phyloP scores from a whole-genome alignment of 495 filamentous ascomycete genomes.

The Durotheca rogersii region DNA sequence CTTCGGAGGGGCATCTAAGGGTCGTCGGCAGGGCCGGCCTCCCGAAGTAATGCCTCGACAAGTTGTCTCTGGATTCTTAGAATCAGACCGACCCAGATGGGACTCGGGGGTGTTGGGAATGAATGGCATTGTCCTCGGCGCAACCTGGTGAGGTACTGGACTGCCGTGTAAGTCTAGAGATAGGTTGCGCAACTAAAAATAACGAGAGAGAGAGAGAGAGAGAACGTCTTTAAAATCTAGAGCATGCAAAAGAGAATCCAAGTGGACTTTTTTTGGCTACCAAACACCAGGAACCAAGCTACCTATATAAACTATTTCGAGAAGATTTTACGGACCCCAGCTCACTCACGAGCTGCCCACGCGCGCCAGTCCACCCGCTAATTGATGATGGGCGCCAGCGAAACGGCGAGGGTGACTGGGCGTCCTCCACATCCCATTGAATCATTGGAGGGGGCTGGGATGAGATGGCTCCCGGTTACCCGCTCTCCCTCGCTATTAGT shows the following conservation, averaged over 20 bases:
- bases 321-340: not conserved
- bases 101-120: constrained; percentile 84
- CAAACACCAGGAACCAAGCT: constrained; percentile 3
- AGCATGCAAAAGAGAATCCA: not conserved
- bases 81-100: constrained; percentile 72
- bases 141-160: no score
- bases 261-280: not conserved
- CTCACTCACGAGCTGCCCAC: constrained; percentile 6
- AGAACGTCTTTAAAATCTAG: not conserved
- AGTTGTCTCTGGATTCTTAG: constrained; percentile 77
- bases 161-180: no score
- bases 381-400: not conserved
- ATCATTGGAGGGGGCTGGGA: constrained; percentile 13
- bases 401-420: not conserved
- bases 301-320: constrained; percentile 4
- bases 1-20: constrained; percentile 50
- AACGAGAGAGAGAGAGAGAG: not conserved
- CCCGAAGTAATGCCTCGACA: constrained; percentile 80
- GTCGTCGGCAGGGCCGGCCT: constrained; percentile 77
- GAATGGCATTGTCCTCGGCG: constrained; percentile 64
- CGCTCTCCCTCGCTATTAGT: not conserved
- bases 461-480: constrained; percentile 7
- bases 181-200: no score
- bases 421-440: not conserved
- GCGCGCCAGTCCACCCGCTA: not conserved